Percentiles rank a stretch among this genome's conserved stretches.
phyloP scores from a whole-genome alignment of 345 rosid genomes.

The Gossypium ekmanianum region DNA sequence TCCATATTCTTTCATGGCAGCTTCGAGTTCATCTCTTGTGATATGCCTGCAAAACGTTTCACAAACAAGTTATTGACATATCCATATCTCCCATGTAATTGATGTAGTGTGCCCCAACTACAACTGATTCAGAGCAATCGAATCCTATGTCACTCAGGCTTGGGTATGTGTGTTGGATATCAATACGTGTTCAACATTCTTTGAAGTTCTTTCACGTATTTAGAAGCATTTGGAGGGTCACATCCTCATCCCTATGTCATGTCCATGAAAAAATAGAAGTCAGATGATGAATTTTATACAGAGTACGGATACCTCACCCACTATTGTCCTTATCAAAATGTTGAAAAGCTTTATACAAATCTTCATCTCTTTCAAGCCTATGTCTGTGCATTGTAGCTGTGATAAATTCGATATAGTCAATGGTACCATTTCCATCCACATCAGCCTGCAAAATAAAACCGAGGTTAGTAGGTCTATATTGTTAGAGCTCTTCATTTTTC shows the following conservation, averaged over 20 bases:
- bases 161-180: background rate
- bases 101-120: background rate
- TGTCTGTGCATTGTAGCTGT: slow-evolving; percentile 89
- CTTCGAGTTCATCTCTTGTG: slow-evolving; percentile 74
- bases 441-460: slow-evolving; percentile 52
- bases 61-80: background rate
- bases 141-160: background rate
- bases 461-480: background rate
- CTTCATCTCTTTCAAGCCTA: slow-evolving; percentile 68
- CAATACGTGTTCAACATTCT: background rate
- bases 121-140: background rate
- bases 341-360: slow-evolving; percentile 74
- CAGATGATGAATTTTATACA: background rate
- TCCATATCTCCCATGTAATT: background rate
- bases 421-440: slow-evolving; percentile 81
- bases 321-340: slow-evolving; percentile 82
- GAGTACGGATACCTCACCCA: slow-evolving; percentile 38
- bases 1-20: slow-evolving; percentile 76
- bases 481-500: background rate
- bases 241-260: background rate
- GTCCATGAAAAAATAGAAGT: background rate
- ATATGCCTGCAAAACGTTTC: slow-evolving; percentile 48
- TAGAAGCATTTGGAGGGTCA: no score
- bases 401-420: slow-evolving; percentile 81
- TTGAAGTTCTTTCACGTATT: background rate